phyloP scores from a whole-genome alignment of 1,284 basidiomycete species.

The Sanghuangporus baumii region DNA sequence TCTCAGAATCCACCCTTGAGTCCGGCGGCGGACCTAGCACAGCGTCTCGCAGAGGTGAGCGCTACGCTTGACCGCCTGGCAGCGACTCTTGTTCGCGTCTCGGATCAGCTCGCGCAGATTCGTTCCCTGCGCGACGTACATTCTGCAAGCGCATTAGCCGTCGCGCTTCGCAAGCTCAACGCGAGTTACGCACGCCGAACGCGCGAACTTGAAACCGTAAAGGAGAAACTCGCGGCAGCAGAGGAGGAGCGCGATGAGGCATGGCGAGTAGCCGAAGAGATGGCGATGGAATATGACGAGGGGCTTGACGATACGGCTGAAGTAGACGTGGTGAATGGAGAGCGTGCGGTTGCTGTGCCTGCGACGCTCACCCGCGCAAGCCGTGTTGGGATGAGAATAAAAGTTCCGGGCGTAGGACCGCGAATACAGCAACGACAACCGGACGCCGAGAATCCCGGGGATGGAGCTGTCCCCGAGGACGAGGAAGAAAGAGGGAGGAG shows the following conservation, averaged over 20 bases:
- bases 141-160: slow-evolving; percentile 64
- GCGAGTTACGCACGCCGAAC: slow-evolving; percentile 61
- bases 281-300: slow-evolving; percentile 58
- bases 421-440: slow-evolving; percentile 21
- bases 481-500: neutral
- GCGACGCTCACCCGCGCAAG: slow-evolving; percentile 40
- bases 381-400: slow-evolving; percentile 8
- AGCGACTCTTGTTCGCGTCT: slow-evolving; percentile 39
- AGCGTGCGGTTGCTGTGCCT: slow-evolving; percentile 24
- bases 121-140: slow-evolving; percentile 55
- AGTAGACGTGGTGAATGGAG: slow-evolving; percentile 23
- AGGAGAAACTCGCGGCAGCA: slow-evolving; percentile 44
- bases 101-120: slow-evolving; percentile 62
- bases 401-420: slow-evolving; percentile 33
- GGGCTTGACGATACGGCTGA: slow-evolving; percentile 28
- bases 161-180: slow-evolving; percentile 74
- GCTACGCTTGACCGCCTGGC: slow-evolving; percentile 6
- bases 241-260: slow-evolving; percentile 74
- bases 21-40: slow-evolving; percentile 31
- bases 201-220: slow-evolving; percentile 44
- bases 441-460: neutral
- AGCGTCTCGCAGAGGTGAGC: slow-evolving; percentile 52
- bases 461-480: neutral
- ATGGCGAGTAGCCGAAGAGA: slow-evolving; percentile 67
- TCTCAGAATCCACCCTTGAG: slow-evolving; percentile 14